A percentile compares a stretch with the other conserved stretches of the same genome.
These are phyloP conservation scores for Penicillium sp. DNA, from an alignment of 2,329 filamentous ascomycete genomes.

Conservation along the genomic window DNA sequence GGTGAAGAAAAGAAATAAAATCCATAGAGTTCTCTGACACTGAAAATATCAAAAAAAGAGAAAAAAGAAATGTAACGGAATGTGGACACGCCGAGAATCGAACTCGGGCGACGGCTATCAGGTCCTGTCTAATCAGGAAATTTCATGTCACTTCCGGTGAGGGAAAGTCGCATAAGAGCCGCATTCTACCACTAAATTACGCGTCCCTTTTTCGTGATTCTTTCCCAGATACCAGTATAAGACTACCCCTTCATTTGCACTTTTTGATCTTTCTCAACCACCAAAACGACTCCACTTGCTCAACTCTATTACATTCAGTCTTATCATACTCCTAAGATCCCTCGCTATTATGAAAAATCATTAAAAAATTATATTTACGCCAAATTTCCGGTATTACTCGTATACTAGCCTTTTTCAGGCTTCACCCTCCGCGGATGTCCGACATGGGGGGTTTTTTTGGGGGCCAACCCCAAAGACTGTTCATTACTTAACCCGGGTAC, in stretches of 20 bases:
- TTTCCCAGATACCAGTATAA: neutral
- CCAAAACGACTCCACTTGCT: too few relatives aligned
- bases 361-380: too few relatives aligned
- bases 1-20: too few relatives aligned
- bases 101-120: neutral
- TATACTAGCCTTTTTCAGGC: neutral
- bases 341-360: too few relatives aligned
- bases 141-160: neutral
- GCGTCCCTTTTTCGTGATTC: neutral
- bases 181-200: neutral
- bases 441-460: neutral
- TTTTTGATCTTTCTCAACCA: neutral
- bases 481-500: neutral
- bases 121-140: neutral
- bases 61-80: neutral
- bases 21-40: too few relatives aligned
- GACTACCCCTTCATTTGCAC: neutral
- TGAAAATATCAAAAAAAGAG: neutral
- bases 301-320: too few relatives aligned
- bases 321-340: too few relatives aligned
- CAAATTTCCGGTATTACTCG: too few relatives aligned
- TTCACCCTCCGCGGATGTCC: neutral
- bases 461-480: neutral
- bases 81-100: neutral
- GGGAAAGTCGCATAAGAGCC: neutral